Conservation (phyloP, 768 basidiomycete species). For the Pulveroboletus sp. region DNA sequence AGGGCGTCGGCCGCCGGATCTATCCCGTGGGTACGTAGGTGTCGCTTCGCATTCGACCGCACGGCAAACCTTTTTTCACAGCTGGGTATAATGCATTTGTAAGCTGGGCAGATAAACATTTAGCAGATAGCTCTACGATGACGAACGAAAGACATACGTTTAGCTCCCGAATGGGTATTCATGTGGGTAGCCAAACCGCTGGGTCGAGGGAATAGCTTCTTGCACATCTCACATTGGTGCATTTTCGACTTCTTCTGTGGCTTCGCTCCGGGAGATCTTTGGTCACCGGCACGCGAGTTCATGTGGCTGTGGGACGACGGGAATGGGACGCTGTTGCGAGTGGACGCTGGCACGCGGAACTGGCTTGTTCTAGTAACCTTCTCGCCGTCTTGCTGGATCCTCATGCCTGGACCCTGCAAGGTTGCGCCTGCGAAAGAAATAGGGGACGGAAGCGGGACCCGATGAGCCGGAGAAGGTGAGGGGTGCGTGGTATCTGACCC, state of each 20-base stretch:
- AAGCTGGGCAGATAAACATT: conserved; percentile 15
- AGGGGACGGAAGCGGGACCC: conserved; percentile 4
- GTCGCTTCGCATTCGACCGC: conserved; percentile 76
- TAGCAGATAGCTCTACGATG: conserved; percentile 1
- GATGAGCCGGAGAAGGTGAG: conserved; percentile 3
- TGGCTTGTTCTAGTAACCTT: conserved; percentile 7
- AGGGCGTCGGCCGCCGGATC: conserved; percentile 22
- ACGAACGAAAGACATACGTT: conserved; percentile 35
- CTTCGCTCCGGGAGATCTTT: conserved; percentile 7
- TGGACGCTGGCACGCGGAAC: conserved; percentile 8
- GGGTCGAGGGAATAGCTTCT: conserved; percentile 46
- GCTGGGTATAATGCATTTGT: conserved; percentile 50
- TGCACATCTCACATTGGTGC: conserved; percentile 45
- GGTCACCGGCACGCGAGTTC: conserved; percentile 7
- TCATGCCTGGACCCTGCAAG: conserved; percentile 24
- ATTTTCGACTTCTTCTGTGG: conserved; percentile 42
- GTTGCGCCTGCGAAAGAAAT: conserved; percentile 1
- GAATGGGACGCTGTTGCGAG: conserved; percentile 5
- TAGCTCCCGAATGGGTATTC: conserved; percentile 50
- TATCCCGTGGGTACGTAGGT: conserved; percentile 72
- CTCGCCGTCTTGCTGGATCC: conserved; percentile 18
- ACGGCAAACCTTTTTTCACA: conserved; percentile 72
- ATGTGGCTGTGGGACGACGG: conserved; percentile 9
- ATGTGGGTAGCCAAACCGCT: conserved; percentile 51
- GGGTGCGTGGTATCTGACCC: conserved; percentile 9